Conservation (phyloP, 2,329 filamentous ascomycete species). For the Teratosphaeria destructans region DNA sequence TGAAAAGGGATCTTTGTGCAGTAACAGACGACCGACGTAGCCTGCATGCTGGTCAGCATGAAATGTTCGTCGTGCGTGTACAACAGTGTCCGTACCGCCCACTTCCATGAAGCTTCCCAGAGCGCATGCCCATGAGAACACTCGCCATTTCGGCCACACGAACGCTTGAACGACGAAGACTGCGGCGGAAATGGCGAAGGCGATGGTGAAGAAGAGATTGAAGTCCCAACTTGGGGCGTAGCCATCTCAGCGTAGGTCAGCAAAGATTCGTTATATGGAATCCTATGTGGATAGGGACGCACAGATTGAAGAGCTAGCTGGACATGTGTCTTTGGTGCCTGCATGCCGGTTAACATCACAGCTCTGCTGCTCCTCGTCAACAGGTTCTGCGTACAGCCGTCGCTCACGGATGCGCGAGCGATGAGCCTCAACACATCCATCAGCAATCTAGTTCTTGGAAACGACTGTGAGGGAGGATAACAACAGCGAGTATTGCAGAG, state of each 20-base stretch:
- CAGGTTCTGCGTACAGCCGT: neutral
- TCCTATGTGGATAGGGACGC: neutral
- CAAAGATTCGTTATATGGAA: neutral
- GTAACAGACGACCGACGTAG: conserved; percentile 44
- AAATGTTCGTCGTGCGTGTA: neutral
- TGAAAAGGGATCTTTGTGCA: conserved; percentile 43
- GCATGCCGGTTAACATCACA: neutral
- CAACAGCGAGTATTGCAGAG: neutral
- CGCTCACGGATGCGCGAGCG: neutral
- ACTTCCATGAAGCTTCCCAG: neutral
- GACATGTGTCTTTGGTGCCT: conserved; percentile 1
- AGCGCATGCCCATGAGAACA: neutral
- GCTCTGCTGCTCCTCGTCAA: neutral
- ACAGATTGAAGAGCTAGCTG: conserved; percentile 1
- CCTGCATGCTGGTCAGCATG: conserved; percentile 24
- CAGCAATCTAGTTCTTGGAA: neutral
- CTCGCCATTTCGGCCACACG: conserved; percentile 1
- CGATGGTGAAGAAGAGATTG: neutral
- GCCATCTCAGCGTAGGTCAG: neutral
- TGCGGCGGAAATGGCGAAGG: neutral
- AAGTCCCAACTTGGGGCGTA: conserved; percentile 2
- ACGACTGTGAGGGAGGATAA: neutral
- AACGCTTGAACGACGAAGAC: neutral
- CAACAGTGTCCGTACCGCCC: neutral
- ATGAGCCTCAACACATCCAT: neutral